These are phyloP conservation scores for Yamadazyma buinensis DNA, from an alignment of 1,139 yeast species.

Conservation along the genomic window DNA sequence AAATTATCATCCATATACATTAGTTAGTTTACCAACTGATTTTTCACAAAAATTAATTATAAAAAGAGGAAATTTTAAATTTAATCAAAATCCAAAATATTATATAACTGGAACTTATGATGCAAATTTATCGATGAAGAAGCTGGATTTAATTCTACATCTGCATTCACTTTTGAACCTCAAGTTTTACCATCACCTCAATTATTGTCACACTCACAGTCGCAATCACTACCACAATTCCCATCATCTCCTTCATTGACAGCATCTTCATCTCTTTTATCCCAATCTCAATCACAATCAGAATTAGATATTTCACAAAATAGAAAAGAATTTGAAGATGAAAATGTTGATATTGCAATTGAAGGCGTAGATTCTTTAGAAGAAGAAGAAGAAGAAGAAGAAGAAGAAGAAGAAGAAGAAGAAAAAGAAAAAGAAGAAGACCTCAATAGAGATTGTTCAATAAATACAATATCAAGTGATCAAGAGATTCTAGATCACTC, in stretches of 20 bases:
- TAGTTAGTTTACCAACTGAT: conserved; percentile 66
- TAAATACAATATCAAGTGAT: too few species aligned
- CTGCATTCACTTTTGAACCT: neutral
- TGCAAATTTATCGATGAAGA: conserved; percentile 39
- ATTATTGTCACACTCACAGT: too few species aligned
- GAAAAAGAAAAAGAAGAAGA: conserved; percentile 17
- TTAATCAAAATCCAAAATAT: conserved; percentile 50
- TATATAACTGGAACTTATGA: conserved; percentile 73
- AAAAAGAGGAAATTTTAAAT: conserved; percentile 63
- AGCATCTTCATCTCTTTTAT: too few species aligned
- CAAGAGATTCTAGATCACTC: neutral
- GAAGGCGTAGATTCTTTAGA: too few species aligned
- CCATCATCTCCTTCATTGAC: too few species aligned
- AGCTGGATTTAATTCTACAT: neutral
- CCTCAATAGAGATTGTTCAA: conserved; percentile 9
- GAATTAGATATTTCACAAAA: neutral
- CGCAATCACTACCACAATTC: too few species aligned
- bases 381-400: too few species aligned
- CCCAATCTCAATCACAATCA: too few species aligned
- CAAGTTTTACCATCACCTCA: too few species aligned
- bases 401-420: conserved; percentile 17
- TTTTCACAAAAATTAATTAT: conserved; percentile 46
- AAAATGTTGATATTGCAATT: conserved; percentile 25
- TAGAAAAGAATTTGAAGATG: conserved; percentile 16
- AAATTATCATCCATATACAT: conserved; percentile 78